phyloP scores from a whole-genome alignment of 495 filamentous ascomycete species.

The Hyaloscypha variabilis region DNA sequence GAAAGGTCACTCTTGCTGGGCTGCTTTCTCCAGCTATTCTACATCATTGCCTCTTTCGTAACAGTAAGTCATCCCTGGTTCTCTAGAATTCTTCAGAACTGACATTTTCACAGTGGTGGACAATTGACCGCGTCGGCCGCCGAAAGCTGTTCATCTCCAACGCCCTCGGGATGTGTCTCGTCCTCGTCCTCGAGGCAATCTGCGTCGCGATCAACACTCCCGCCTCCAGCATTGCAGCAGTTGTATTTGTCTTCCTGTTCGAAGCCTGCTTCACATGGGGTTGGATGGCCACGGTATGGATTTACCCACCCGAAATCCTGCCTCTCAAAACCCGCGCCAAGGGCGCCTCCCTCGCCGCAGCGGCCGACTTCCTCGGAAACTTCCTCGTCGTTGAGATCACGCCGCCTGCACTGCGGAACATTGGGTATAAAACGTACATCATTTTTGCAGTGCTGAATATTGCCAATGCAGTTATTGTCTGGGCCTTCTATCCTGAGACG shows the following conservation, averaged over 20 bases:
- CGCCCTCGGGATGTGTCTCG: slow-evolving; percentile 62
- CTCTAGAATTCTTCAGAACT: background rate
- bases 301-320: slow-evolving; percentile 74
- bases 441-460: slow-evolving; percentile 79
- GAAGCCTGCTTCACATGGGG: slow-evolving; percentile 42
- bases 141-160: slow-evolving; percentile 72
- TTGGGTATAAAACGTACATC: slow-evolving; percentile 73
- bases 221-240: slow-evolving; percentile 40
- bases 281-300: slow-evolving; percentile 74
- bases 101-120: slow-evolving; percentile 61
- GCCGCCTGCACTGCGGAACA: slow-evolving; percentile 65
- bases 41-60: slow-evolving; percentile 57
- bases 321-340: slow-evolving; percentile 71
- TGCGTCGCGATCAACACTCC: slow-evolving; percentile 38
- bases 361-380: slow-evolving; percentile 58
- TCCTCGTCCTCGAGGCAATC: slow-evolving; percentile 67
- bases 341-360: slow-evolving; percentile 67
- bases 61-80: slow-evolving; percentile 48
- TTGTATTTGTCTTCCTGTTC: slow-evolving; percentile 50
- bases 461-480: slow-evolving; percentile 65
- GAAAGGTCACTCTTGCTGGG: slow-evolving; percentile 53
- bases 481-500: slow-evolving; percentile 77
- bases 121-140: slow-evolving; percentile 68
- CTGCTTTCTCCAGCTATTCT: slow-evolving; percentile 69
- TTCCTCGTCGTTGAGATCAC: slow-evolving; percentile 70